Percentiles rank a stretch among this genome's conserved stretches.
These are phyloP conservation scores for Saccharomyces hybrid DNA, from an alignment of 1,139 yeast species.

Conservation along the genomic window DNA sequence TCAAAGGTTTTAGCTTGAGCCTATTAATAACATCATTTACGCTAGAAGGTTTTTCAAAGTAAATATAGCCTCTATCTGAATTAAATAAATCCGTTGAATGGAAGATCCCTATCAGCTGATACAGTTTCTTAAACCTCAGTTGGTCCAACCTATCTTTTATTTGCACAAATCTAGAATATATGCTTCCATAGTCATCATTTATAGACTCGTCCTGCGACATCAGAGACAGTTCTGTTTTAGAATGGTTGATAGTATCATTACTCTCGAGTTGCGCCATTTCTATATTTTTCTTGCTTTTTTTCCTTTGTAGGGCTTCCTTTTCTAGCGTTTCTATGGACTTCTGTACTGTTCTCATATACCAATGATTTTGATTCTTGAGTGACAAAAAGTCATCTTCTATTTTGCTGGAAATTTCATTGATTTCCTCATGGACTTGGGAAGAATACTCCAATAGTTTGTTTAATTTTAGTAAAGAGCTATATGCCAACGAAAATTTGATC, in stretches of 20 bases:
- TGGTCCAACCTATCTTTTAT: constrained; percentile 12
- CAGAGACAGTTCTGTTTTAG: not conserved
- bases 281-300: not conserved
- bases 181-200: constrained; percentile 25
- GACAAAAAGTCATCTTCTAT: constrained; percentile 6
- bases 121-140: constrained; percentile 16
- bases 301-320: not conserved
- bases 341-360: constrained; percentile 6
- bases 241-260: not conserved
- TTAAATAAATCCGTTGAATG: constrained; percentile 10
- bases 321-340: not conserved
- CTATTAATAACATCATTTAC: not conserved
- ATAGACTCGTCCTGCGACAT: constrained; percentile 4
- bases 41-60: constrained; percentile 3
- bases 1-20: not conserved
- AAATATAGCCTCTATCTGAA: constrained; percentile 7
- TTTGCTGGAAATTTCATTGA: constrained; percentile 3
- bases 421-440: constrained; percentile 21
- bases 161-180: constrained; percentile 20
- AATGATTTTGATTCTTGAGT: constrained; percentile 7
- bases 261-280: not conserved
- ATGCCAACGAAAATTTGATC: constrained; percentile 16
- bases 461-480: constrained; percentile 23
- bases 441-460: constrained; percentile 24
- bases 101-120: constrained; percentile 18